These are phyloP conservation scores for Aspergillus fructus DNA, from an alignment of 2,329 filamentous ascomycete species.

Conservation along the genomic window DNA sequence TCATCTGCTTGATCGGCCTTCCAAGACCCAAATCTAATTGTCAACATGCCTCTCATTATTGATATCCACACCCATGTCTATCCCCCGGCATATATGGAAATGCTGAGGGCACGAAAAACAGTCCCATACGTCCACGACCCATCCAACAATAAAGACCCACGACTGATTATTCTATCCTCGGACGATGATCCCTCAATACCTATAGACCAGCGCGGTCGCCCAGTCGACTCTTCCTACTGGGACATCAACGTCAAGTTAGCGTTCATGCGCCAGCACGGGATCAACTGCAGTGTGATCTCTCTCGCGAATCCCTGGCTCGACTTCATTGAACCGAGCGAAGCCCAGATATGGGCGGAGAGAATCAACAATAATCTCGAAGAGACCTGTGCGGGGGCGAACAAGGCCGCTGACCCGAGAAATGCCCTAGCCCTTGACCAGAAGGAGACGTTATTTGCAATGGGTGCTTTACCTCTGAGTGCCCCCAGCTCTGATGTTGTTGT, in stretches of 20 bases:
- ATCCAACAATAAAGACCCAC: slow-evolving; percentile 32
- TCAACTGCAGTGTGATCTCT: slow-evolving; percentile 80
- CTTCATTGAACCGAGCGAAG: slow-evolving; percentile 65
- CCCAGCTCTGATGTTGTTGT: slow-evolving; percentile 60
- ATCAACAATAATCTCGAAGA: slow-evolving; percentile 77
- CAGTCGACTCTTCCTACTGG: slow-evolving; percentile 80
- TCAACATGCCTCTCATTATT: slow-evolving; percentile 46
- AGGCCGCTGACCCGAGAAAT: slow-evolving; percentile 19
- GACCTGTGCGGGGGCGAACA: slow-evolving; percentile 60
- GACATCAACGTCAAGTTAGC: slow-evolving; percentile 75
- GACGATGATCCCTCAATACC: slow-evolving; percentile 44
- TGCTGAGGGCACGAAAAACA: slow-evolving; percentile 53
- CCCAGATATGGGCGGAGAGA: slow-evolving; percentile 60
- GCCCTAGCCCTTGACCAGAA: slow-evolving; percentile 44
- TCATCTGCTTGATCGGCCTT: not conserved
- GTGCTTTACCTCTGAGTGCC: slow-evolving; percentile 73
- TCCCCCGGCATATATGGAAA: slow-evolving; percentile 58
- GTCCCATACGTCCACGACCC: slow-evolving; percentile 48
- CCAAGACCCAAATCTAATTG: slow-evolving; percentile 7
- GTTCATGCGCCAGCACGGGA: slow-evolving; percentile 84
- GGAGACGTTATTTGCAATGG: slow-evolving; percentile 78
- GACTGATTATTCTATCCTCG: slow-evolving; percentile 48
- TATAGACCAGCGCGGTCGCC: slow-evolving; percentile 63
- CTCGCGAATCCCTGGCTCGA: slow-evolving; percentile 95
- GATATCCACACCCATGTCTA: slow-evolving; percentile 66